These are phyloP conservation scores for Sarcodon aspratus DNA, from an alignment of 768 basidiomycete genomes.

Conservation along the genomic window DNA sequence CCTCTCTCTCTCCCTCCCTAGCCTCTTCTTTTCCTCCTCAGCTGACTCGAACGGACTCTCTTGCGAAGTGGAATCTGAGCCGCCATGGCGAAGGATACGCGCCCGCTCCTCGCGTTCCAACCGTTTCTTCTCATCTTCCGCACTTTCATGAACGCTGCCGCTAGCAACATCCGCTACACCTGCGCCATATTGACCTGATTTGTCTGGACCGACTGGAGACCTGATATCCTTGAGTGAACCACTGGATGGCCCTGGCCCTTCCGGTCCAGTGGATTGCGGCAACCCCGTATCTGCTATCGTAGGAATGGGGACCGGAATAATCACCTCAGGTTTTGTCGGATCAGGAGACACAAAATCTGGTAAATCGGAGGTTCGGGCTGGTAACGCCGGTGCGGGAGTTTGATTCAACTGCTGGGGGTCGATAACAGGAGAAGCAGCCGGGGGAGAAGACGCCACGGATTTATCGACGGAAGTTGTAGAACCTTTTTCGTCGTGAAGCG, in stretches of 20 bases:
- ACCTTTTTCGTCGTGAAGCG: constrained; percentile 5
- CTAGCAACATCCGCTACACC: background rate
- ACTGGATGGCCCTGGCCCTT: constrained; percentile 54
- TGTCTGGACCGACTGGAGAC: background rate
- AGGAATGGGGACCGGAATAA: constrained; percentile 29
- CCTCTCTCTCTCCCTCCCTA: constrained; percentile 35
- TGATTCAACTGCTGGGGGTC: constrained; percentile 19
- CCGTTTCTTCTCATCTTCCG: constrained; percentile 55
- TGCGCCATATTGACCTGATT: constrained; percentile 1
- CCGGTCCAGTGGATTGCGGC: constrained; percentile 48
- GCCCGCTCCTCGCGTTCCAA: constrained; percentile 38
- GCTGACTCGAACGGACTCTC: constrained; percentile 34
- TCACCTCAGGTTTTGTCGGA: constrained; percentile 14
- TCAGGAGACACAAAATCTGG: constrained; percentile 17
- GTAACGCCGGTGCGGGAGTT: constrained; percentile 15
- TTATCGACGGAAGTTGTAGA: constrained; percentile 1
- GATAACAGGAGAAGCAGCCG: constrained; percentile 12
- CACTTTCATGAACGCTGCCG: constrained; percentile 26
- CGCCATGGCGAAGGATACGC: constrained; percentile 21
- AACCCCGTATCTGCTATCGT: constrained; percentile 71
- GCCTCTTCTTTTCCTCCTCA: constrained; percentile 57
- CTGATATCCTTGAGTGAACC: constrained; percentile 50
- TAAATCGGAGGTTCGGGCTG: constrained; percentile 4
- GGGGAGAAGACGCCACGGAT: background rate
- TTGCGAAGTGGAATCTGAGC: background rate